Evolutionary conservation across 1,139 yeast genomes (phyloP), one percentile per base, ranked within the genome.

Genomic region (Geotrichum restrictum): DNA sequence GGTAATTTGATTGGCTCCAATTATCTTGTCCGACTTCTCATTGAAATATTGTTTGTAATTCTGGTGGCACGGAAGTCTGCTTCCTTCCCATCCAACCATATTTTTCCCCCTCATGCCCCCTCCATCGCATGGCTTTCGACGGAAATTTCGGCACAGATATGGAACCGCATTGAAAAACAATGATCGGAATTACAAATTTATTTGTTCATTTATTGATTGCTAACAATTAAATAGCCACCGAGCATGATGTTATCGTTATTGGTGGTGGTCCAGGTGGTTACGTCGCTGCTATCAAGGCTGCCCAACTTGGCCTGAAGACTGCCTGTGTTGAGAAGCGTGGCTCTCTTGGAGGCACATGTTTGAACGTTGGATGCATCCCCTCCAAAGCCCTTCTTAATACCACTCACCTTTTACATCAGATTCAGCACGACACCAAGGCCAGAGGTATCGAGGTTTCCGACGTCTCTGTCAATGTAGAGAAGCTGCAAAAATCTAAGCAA

Each of bases 191-290:
- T n/a, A n/a, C n/a, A n/a, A n/a, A n/a, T n/a, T n/a, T n/a, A n/a
- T n/a, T n/a, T n/a, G n/a, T n/a, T n/a, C n/a, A n/a, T n/a, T n/a
- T n/a, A n/a, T n/a, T n/a, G n/a, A n/a, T n/a, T 24, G 29, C 45
- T 41, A 42, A 40, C 44, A 8, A 22, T 37, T 37, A 2, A 37
- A 7, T 33, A 41, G 50, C 52, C 56, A 57, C 79, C 78, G 81
- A 87, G 70, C 94, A 88, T 69, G 98, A 93, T 67, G 82, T 91
- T 56, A 95, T 91, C 54, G 88, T 94, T 62, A 86, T 94, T 67
- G 99, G 99, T 62, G 98, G 97, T 65, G 99, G 99, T 56, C 99
- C 99, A 61, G 99, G 98, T 72, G 99, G 99, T 59, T 73, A 73
- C 60, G 95, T 94, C 62, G 98, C 98, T 55, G 98, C 99, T 67